Conservation (phyloP, 2,329 filamentous ascomycete genomes). For the Fusarium domesticum region DNA sequence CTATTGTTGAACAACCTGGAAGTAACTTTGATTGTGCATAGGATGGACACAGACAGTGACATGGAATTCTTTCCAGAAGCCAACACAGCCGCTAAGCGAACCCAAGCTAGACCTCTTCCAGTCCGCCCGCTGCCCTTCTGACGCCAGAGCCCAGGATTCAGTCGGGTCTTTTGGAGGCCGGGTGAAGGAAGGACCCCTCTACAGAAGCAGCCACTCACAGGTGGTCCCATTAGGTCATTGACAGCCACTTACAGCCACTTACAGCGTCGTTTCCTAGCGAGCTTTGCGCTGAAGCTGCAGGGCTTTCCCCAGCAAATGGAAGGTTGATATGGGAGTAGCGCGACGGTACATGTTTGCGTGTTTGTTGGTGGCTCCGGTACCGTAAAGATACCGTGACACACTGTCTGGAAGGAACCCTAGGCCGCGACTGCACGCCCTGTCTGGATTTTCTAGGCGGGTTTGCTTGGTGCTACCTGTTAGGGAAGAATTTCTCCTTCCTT, state of each 20-base stretch:
- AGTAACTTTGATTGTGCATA: no score
- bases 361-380: neutral
- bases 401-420: neutral
- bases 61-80: constrained; percentile 18
- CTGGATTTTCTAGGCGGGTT: neutral
- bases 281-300: neutral
- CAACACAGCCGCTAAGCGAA: constrained; percentile 5
- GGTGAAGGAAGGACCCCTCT: constrained; percentile 8
- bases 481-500: neutral
- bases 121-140: constrained; percentile 7
- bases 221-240: constrained; percentile 1
- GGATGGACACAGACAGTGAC: constrained; percentile 5
- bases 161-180: neutral
- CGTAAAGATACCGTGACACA: neutral
- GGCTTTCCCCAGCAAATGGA: neutral
- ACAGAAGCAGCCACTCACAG: constrained; percentile 1
- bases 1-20: no score
- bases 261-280: constrained; percentile 1
- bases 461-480: neutral
- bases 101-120: neutral
- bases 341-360: neutral
- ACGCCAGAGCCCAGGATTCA: constrained; percentile 17
- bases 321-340: neutral
- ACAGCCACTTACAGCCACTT: neutral
- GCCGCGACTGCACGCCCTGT: neutral